Evolutionary conservation across 805 yeast species (phyloP), one percentile per base, ranked within the genome.

Genomic region (Ogataea siamensis): DNA sequence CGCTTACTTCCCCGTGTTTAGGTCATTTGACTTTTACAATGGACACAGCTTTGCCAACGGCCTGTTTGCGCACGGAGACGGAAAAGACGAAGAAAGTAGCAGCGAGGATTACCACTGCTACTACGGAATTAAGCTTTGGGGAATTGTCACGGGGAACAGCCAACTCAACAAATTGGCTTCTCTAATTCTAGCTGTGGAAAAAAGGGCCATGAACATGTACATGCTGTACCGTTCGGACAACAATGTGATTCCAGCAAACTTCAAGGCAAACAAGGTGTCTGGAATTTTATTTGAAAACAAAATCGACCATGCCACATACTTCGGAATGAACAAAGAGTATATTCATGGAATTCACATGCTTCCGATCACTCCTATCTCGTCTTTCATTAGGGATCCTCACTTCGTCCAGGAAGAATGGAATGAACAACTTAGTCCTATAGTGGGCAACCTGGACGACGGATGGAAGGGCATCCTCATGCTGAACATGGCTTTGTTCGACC

Each of bases 41-140:
- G 89, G 91, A 6, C 91, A 83, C 54, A 75, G 84, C 19, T 80
- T 85, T 80, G 88, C 89, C 7, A 73, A 74, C 45, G 91, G 91
- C 3, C 54, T 83, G 15, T 75, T 71, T 51, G 73, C 69, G 9
- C 67, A 76, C 29, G 77, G 74, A 2, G 86, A 80, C 54, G 88
- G 89, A 26, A 76, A 79, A 47, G 83, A 82, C 54, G 82, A 81
- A 56, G 88, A 81, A 54, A 74, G 83, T 8, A 62, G 82, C 12
- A 75, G 84, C 28, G 91, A 84, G 54, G 91, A 83, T 54, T 76
- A 76, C 54, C 78, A 80, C 51, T 79, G 78, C 49, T 74, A 77
- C 24, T 83, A 80, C 55, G 87, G 76, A 5, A 73, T 81, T 67
- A 79, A 79, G 53, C 58, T 80, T 37, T 83, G 91, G 88, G 88